Conservation (phyloP, 352 stramenopile species). For the Globisporangium echinulatum region DNA sequence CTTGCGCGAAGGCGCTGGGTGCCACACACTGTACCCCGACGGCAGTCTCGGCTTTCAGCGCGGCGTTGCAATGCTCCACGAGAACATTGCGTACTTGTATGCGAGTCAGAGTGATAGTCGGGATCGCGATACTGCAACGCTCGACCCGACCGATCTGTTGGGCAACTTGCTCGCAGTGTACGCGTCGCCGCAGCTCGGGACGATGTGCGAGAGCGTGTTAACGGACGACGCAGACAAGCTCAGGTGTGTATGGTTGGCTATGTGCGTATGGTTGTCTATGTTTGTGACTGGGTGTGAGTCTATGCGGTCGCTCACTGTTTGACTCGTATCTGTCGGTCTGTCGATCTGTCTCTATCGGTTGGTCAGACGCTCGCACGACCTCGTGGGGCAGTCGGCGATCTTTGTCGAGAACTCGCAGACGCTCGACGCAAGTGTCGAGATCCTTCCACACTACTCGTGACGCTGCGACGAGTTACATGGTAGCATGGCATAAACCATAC, state of each 20-base stretch:
- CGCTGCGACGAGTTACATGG: background rate
- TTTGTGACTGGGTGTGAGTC: background rate
- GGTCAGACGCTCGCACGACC: conserved; percentile 9
- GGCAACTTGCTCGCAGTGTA: conserved; percentile 65
- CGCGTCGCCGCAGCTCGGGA: conserved; percentile 30
- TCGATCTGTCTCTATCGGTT: no score
- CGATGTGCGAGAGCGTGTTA: conserved; percentile 24
- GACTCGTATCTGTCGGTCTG: background rate
- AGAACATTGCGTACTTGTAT: conserved; percentile 67
- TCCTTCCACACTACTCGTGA: conserved; percentile 61
- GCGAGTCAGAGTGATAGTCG: conserved; percentile 37
- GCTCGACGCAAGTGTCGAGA: conserved; percentile 43
- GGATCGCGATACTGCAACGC: background rate
- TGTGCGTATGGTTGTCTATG: no score
- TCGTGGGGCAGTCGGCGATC: conserved; percentile 21
- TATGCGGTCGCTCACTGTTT: no score
- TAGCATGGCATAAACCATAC: background rate
- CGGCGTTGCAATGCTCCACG: conserved; percentile 64
- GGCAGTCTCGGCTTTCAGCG: conserved; percentile 71
- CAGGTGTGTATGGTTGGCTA: conserved; percentile 10
- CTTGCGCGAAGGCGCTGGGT: conserved; percentile 65
- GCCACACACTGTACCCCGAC: conserved; percentile 81
- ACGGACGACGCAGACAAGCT: conserved; percentile 9
- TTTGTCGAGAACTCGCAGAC: conserved; percentile 44
- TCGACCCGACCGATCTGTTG: conserved; percentile 54